Percentiles rank a stretch among this genome's conserved stretches.
These are phyloP conservation scores for Staphylotrichum tortipilum DNA, from an alignment of 495 filamentous ascomycete species.

Conservation along the genomic window DNA sequence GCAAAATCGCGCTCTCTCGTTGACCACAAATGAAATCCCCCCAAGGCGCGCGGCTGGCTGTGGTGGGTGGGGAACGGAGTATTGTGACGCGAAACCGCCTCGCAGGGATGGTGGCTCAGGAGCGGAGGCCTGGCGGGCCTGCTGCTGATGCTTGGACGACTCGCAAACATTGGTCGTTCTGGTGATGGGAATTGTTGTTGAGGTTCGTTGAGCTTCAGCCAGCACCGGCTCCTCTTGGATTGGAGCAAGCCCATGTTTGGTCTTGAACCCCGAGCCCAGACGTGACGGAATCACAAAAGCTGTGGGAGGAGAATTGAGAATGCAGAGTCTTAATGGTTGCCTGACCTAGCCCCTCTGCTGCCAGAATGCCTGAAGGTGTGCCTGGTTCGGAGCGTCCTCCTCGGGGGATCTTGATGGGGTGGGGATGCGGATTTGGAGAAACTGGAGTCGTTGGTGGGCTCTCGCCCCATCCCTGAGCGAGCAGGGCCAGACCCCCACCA, in stretches of 20 bases:
- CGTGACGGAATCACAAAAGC: too few relatives aligned
- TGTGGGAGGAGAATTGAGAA: too few relatives aligned
- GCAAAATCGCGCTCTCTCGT: not conserved
- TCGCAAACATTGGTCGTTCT: not conserved
- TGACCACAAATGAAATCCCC: not conserved
- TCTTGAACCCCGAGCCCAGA: too few relatives aligned
- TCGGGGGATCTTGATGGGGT: conserved; percentile 1
- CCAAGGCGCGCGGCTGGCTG: conserved; percentile 5
- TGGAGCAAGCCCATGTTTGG: too few relatives aligned
- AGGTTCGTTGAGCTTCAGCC: too few relatives aligned
- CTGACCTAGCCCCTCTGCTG: too few relatives aligned
- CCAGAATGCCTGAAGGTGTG: not conserved
- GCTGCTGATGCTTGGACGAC: conserved; percentile 1
- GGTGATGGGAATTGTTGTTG: not conserved
- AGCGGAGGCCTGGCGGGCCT: not conserved
- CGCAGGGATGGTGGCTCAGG: conserved; percentile 2
- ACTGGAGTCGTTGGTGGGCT: conserved; percentile 1
- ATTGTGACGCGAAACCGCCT: not conserved
- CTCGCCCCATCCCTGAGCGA: too few relatives aligned
- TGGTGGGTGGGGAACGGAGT: not conserved
- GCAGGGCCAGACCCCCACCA: not conserved
- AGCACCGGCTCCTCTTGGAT: too few relatives aligned
- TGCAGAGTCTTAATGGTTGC: too few relatives aligned
- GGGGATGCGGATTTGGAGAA: conserved; percentile 2
- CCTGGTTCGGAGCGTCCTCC: not conserved